Conservation (phyloP, 1,284 basidiomycete genomes). For the Rhodotorula sp. region DNA sequence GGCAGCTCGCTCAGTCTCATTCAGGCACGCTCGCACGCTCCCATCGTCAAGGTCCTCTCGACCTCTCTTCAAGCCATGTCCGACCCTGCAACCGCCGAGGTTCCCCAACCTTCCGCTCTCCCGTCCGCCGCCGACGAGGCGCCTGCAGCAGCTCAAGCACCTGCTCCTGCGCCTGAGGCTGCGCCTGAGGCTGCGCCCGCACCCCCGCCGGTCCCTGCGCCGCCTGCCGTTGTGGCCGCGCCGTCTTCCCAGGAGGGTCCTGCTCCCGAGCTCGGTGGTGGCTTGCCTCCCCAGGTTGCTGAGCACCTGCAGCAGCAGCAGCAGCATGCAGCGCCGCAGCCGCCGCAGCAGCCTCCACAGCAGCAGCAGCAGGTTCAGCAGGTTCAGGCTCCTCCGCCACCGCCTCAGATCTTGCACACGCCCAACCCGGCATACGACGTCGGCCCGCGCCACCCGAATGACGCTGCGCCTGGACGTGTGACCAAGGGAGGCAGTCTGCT, state of each 20-base stretch:
- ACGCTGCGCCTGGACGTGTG: conserved; percentile 28
- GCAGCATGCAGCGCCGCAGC: too few relatives aligned
- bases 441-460: conserved; percentile 20
- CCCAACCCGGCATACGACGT: neutral
- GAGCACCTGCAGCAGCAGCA: too few relatives aligned
- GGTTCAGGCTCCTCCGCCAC: too few relatives aligned
- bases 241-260: too few relatives aligned
- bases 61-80: neutral
- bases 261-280: too few relatives aligned
- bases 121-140: neutral
- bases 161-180: neutral
- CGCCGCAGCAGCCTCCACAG: too few relatives aligned
- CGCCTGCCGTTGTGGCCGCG: neutral
- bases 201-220: neutral
- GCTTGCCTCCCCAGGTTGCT: too few relatives aligned
- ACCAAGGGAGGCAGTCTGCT: conserved; percentile 25
- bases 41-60: neutral
- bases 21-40: conserved; percentile 4
- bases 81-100: neutral
- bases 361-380: too few relatives aligned
- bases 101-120: neutral
- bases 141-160: neutral
- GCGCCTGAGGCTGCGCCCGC: neutral
- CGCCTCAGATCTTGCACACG: too few relatives aligned
- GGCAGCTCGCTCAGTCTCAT: neutral